phyloP scores from a whole-genome alignment of 1,139 yeast species.

The Suhomyces choctaworum region DNA sequence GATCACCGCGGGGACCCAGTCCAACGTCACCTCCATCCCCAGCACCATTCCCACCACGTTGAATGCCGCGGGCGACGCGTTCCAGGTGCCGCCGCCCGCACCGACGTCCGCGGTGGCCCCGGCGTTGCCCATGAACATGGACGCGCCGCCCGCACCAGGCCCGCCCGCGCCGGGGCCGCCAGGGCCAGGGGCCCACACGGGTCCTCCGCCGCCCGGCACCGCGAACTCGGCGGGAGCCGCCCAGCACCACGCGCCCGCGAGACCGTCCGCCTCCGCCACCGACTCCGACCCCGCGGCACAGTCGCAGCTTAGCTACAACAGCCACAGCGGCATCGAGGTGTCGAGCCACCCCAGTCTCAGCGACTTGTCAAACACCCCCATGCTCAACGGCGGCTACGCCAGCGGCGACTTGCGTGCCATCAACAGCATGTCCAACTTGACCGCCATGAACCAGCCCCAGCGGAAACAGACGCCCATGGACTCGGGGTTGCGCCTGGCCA shows the following conservation, averaged over 20 bases:
- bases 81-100: conserved; percentile 13
- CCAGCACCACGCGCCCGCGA: too few species aligned
- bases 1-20: conserved; percentile 20
- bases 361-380: conserved; percentile 25
- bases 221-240: too few species aligned
- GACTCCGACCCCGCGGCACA: conserved; percentile 13
- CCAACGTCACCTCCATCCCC: conserved; percentile 28
- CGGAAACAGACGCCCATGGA: conserved; percentile 12
- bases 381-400: conserved; percentile 6
- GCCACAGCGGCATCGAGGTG: conserved; percentile 7
- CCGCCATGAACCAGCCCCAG: conserved; percentile 19
- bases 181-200: conserved; percentile 1
- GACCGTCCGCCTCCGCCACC: conserved; percentile 9
- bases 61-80: conserved; percentile 13
- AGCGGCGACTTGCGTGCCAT: conserved; percentile 31
- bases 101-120: conserved; percentile 11
- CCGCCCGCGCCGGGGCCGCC: conserved; percentile 1
- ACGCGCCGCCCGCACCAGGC: conserved; percentile 1
- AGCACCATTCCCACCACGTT: conserved; percentile 37
- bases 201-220: too few species aligned
- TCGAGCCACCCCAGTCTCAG: conserved; percentile 21
- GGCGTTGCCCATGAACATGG: conserved; percentile 8
- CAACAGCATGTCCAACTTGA: conserved; percentile 42
- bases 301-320: conserved; percentile 7
- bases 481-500: conserved; percentile 29